Evolutionary conservation across 345 rosid genomes (phyloP).

Genomic region (Citrus maxima): DNA sequence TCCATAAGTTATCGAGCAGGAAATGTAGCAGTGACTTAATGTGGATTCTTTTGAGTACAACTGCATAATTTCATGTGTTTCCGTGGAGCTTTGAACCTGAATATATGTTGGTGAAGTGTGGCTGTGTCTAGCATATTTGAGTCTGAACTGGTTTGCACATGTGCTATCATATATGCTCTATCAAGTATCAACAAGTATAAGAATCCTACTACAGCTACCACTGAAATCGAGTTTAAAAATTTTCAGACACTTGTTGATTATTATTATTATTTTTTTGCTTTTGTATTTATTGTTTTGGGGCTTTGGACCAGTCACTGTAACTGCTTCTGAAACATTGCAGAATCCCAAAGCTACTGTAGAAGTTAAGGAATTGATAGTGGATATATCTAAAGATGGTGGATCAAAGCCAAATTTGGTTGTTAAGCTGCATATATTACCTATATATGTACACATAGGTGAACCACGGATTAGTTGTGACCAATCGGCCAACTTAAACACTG

Average conservation of each 20-base stretch:
- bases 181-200: not conserved
- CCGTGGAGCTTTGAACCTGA: not conserved
- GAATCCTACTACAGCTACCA: not conserved
- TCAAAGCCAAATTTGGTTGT: conserved; percentile 63
- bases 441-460: conserved; percentile 61
- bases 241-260: not conserved
- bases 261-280: not conserved
- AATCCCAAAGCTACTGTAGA: conserved; percentile 59
- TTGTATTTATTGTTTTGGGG: not conserved
- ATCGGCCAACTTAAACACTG: conserved; percentile 35
- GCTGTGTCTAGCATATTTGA: not conserved
- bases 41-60: not conserved
- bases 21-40: not conserved
- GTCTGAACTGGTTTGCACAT: conserved; percentile 1
- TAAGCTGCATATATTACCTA: conserved; percentile 68
- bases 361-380: conserved; percentile 70
- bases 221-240: conserved; percentile 2
- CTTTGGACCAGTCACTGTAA: not conserved
- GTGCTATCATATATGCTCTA: not conserved
- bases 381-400: conserved; percentile 79
- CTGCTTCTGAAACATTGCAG: conserved; percentile 46
- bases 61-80: not conserved
- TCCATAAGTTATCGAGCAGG: not conserved
- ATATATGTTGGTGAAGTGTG: not conserved
- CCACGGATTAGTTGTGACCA: conserved; percentile 57